Percentiles rank a stretch among this genome's conserved stretches.
These are phyloP conservation scores for Juncus inflexus DNA, from an alignment of 176 grass and related monocot species.

Conservation along the genomic window DNA sequence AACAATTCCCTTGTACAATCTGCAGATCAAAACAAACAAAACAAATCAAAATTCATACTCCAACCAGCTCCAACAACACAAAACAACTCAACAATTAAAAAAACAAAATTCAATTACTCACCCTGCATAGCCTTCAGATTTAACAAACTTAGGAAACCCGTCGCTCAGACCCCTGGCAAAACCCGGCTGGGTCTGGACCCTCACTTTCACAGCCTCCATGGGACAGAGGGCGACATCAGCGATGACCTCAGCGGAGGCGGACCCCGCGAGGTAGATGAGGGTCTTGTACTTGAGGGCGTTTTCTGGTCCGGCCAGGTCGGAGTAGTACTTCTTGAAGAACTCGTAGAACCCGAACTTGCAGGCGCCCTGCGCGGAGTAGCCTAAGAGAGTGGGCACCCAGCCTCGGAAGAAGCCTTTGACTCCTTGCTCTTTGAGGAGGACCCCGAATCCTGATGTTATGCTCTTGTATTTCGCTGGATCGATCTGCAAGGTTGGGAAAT, in stretches of 20 bases:
- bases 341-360: slow-evolving; percentile 98
- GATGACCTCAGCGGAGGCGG: slow-evolving; percentile 98
- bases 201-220: slow-evolving; percentile 94
- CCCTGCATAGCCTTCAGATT: slow-evolving; percentile 72
- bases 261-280: slow-evolving; percentile 91
- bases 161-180: slow-evolving; percentile 90
- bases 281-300: slow-evolving; percentile 93
- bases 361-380: slow-evolving; percentile 91
- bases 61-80: too few relatives aligned
- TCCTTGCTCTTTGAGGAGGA: slow-evolving; percentile 87
- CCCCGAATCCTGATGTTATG: slow-evolving; percentile 76
- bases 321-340: slow-evolving; percentile 99
- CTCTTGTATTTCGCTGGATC: slow-evolving; percentile 91
- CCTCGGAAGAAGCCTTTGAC: slow-evolving; percentile 76
- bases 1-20: slow-evolving; percentile 88
- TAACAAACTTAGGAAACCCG: slow-evolving; percentile 89
- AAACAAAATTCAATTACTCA: slow-evolving; percentile 27
- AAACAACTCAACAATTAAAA: not conserved
- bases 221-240: slow-evolving; percentile 96
- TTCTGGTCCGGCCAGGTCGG: slow-evolving; percentile 88
- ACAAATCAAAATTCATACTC: not conserved
- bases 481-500: slow-evolving; percentile 37
- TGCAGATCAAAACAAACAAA: slow-evolving; percentile 24
- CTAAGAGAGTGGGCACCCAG: slow-evolving; percentile 92
- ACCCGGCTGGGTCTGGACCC: slow-evolving; percentile 94